phyloP scores from a whole-genome alignment of 2,329 filamentous ascomycete genomes.

The Proliferodiscus dingleyae region DNA sequence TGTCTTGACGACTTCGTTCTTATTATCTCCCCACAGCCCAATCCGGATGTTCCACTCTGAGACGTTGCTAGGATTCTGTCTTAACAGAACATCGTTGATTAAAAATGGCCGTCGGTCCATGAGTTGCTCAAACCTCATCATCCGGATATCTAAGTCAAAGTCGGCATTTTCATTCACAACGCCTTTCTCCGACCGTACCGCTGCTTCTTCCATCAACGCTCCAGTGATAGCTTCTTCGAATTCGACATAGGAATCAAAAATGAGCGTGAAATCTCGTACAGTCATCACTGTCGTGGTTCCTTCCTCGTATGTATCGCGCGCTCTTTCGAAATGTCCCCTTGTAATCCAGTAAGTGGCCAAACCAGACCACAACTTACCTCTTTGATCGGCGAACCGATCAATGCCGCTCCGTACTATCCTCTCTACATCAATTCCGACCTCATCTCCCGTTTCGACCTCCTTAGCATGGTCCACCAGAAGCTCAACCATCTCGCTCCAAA shows the following conservation, averaged over 20 bases:
- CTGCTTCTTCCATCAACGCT: conserved; percentile 83
- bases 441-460: conserved; percentile 74
- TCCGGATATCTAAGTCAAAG: conserved; percentile 89
- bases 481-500: conserved; percentile 98
- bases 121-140: conserved; percentile 96
- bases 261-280: conserved; percentile 90
- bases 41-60: conserved; percentile 96
- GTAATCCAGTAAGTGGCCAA: conserved; percentile 96
- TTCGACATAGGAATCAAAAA: conserved; percentile 94
- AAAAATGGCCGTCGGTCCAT: conserved; percentile 97
- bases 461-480: conserved; percentile 85
- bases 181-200: conserved; percentile 72
- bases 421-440: conserved; percentile 83
- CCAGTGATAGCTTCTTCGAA: conserved; percentile 96
- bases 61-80: conserved; percentile 95
- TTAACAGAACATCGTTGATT: conserved; percentile 88
- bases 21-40: conserved; percentile 92
- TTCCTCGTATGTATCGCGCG: conserved; percentile 91
- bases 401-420: conserved; percentile 91
- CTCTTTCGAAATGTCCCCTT: conserved; percentile 84
- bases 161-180: conserved; percentile 77
- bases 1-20: conserved; percentile 83
- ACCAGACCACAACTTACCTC: conserved; percentile 91
- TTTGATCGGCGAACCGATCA: conserved; percentile 82
- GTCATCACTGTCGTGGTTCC: conserved; percentile 98